Base-by-base conservation (phyloP, 192 early-diverging fungal genomes). In the Entomortierella lignicola region DNA sequence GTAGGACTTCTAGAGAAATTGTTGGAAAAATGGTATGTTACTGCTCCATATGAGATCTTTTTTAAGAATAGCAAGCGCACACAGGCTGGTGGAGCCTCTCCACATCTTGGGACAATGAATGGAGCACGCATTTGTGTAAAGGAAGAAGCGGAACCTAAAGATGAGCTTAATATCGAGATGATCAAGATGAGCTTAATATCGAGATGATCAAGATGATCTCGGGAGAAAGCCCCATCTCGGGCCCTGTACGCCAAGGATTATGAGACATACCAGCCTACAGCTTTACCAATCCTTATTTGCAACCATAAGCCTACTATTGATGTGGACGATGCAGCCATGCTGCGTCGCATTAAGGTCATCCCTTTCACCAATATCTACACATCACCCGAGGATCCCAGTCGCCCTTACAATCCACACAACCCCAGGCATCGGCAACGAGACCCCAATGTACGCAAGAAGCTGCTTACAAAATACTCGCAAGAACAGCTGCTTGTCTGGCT, bases 301-400 rank as follows among this genome's bases (percentile, higher is more conserved):
- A 37, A 37, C 34, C 34, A 37, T 37, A 37, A 37, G 34, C 34
- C 34, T 37, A 37, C 34, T 10, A 37, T 37, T 10, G 44, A 50
- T 63, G 47, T 50, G 61, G 61, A 63, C 61, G 50, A 27, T 52
- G 44, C 0, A 37, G 18, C 20, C 30, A 63, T 21, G 48, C 61
- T 63, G 34, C 34, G 34, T 37, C 34, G 34, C 34, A 37, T 37
- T 37, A 37, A 37, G 34, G 34, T 37, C 10, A 37, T 37, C 34
- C 34, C 34, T 7, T 37, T 37, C 34, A 4, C 5, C 10, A 37
- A 37, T 10, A 37, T 37, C 34, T 37, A 37, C 34, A 37, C 34
- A 37, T 7, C 34, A 7, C 4, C 4, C 10, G 34, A 37, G 5
- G 34, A 37, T 10, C 10, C 10, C 34, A 37, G 10, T 4, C 34